Evolutionary conservation across 2,329 filamentous ascomycete species (phyloP), one percentile per base, ranked within the genome.

Genomic region (Exutisphaerella laricina): DNA sequence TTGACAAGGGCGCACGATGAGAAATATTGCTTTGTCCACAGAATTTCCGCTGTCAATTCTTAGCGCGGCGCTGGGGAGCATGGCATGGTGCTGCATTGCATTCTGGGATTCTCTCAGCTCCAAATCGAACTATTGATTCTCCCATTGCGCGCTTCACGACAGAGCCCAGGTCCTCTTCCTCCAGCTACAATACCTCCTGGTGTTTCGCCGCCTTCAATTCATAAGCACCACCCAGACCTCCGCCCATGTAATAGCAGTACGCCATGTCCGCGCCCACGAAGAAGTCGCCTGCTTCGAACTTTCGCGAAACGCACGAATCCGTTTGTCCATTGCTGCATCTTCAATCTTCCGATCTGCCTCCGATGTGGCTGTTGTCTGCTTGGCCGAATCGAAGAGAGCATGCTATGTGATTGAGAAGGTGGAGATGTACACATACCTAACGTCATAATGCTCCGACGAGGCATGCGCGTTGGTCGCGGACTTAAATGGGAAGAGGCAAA

Each of bases 1-100:
- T 98, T 55, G 92, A 98, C 65, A 96, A 95, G 55, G 48, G 48
- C 10, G 36, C 41, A 21, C 28, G 25, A 30, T 39, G n/a, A n/a
- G n/a, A n/a, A 23, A 39, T 14, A 23, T n/a, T 23, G 23, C 12
- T 7, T 26, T 26, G 23, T n/a, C n/a, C n/a, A n/a, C n/a, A n/a
- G 25, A 16, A 28, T 6, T 9, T 18, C 20, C 32, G 17, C 31
- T 22, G 3, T 3, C 10, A 16, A 13, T n/a, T 34, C 8, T 21
- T 21, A 36, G 33, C 33, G 13, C 8, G 33, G 33, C 33, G 18
- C 23, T 36, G 33, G 33, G 4, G 33, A 13, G 14, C 14, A 32
- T 32, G 14, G 33, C 33, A 36, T 14, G n/a, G n/a, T n/a, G n/a
- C n/a, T n/a, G n/a, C n/a, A n/a, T n/a, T n/a, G n/a, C n/a, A n/a